phyloP scores from a whole-genome alignment of 2,329 filamentous ascomycete genomes.

The Xylaria sp. region DNA sequence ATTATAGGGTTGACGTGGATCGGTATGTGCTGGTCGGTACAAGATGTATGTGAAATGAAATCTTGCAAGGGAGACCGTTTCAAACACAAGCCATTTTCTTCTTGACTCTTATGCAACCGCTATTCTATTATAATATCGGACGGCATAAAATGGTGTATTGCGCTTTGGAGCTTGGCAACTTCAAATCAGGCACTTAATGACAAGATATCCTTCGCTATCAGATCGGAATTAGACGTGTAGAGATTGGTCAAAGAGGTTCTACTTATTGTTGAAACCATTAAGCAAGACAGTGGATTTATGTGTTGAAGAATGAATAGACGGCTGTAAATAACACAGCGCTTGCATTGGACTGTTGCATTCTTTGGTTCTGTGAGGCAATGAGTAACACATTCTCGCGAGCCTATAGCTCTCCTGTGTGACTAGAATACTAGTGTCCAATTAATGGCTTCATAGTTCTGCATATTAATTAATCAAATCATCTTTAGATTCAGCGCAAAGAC shows the following conservation, averaged over 20 bases:
- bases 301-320: no score
- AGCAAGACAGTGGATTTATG: no score
- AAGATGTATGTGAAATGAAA: not conserved
- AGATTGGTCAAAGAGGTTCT: not conserved
- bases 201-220: not conserved
- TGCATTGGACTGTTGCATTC: no score
- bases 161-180: not conserved
- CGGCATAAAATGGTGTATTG: constrained; percentile 1
- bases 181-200: not conserved
- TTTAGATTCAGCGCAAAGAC: no score
- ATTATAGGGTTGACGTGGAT: not conserved
- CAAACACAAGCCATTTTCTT: not conserved
- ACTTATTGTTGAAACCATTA: no score
- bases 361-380: no score
- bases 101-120: not conserved
- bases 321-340: no score
- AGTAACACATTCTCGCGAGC: no score
- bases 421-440: no score
- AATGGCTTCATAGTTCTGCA: no score
- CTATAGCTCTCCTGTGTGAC: no score
- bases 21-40: not conserved
- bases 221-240: not conserved
- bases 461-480: no score
- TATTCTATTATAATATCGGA: not conserved
- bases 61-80: not conserved